phyloP scores from a whole-genome alignment of 106 monocot genomes.

The Dendrobium officinale region DNA sequence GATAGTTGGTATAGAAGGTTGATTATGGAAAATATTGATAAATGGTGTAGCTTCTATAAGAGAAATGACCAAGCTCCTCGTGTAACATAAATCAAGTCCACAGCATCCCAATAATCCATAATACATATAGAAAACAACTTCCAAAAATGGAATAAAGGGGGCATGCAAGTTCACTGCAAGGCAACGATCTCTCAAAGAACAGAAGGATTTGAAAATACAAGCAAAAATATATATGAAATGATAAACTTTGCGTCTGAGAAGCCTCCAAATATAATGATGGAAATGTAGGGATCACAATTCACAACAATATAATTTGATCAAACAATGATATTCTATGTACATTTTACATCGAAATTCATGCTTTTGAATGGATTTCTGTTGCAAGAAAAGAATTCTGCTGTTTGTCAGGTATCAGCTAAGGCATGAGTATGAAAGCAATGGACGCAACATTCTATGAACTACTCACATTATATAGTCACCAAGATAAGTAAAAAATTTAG shows the following conservation, averaged over 20 bases:
- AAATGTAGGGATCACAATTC: neutral
- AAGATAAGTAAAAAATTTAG: too few species aligned
- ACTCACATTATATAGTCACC: too few species aligned
- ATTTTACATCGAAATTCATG: neutral
- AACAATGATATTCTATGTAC: neutral
- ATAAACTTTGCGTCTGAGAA: neutral
- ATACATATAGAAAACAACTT: neutral
- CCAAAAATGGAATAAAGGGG: neutral
- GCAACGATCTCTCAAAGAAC: neutral
- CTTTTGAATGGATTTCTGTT: neutral
- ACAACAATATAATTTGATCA: neutral
- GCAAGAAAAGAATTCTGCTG: neutral
- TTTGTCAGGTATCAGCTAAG: neutral
- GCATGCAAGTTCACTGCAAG: neutral
- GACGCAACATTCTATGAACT: too few species aligned
- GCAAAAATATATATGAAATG: neutral
- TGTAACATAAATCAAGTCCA: slow-evolving; percentile 3
- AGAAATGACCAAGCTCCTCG: neutral
- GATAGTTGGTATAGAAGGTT: slow-evolving; percentile 35
- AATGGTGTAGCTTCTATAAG: neutral
- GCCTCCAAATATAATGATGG: neutral
- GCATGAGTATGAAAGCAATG: neutral
- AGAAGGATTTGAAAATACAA: neutral
- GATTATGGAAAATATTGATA: neutral
- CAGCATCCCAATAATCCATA: neutral